These are phyloP conservation scores for Achlya hypogyna DNA, from an alignment of 352 stramenopile species.

Conservation along the genomic window DNA sequence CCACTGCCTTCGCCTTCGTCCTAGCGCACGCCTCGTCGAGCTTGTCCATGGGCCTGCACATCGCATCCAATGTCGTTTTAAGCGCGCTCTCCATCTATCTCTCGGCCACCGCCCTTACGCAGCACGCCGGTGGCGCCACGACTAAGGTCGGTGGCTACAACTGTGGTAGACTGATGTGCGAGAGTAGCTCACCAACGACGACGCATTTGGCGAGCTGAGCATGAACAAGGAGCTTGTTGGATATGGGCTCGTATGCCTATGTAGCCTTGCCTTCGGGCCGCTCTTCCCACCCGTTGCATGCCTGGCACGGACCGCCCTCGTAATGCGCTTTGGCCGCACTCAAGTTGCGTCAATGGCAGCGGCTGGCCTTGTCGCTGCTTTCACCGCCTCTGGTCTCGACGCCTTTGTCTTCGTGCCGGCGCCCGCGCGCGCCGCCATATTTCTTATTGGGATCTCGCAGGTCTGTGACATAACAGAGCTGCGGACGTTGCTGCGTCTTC, in stretches of 20 bases:
- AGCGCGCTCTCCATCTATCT: slow-evolving; percentile 1
- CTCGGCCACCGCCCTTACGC: not conserved
- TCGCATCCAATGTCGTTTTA: not conserved
- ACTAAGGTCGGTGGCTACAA: not conserved
- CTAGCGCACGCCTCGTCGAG: not conserved
- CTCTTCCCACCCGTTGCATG: not conserved
- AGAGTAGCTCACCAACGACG: not conserved
- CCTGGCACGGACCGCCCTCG: not conserved
- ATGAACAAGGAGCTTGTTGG: slow-evolving; percentile 8
- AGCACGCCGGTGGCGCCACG: not conserved
- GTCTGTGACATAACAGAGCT: not conserved
- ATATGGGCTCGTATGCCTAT: slow-evolving; percentile 5
- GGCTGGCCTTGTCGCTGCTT: not conserved
- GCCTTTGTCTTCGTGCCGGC: not conserved
- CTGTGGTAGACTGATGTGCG: not conserved
- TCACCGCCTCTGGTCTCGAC: not conserved
- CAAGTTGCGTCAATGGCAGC: not conserved
- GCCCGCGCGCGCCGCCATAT: not conserved
- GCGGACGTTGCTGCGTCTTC: not conserved
- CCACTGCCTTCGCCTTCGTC: not conserved
- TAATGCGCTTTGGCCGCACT: not conserved
- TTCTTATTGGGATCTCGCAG: not conserved
- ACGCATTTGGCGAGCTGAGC: not conserved
- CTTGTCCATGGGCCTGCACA: not conserved
- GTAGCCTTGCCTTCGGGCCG: not conserved